phyloP scores from a whole-genome alignment of 768 basidiomycete genomes.

The Pleurotus pulmonarius region DNA sequence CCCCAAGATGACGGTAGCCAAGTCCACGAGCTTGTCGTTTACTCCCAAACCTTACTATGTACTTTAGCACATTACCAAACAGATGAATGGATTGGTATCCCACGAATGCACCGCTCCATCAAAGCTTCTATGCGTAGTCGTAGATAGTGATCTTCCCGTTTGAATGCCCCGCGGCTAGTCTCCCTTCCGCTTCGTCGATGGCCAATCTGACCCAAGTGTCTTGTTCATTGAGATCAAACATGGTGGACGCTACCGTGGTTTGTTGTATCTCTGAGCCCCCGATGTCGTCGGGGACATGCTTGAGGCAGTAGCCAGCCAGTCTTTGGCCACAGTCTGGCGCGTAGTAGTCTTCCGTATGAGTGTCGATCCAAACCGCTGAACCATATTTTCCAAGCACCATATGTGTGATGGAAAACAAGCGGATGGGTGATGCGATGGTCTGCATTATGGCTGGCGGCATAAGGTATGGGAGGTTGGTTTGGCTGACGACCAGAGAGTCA shows the following conservation, averaged over 20 bases:
- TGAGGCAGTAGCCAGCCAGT: constrained; percentile 41
- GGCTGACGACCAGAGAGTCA: constrained; percentile 16
- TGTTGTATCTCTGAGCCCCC: constrained; percentile 13
- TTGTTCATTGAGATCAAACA: constrained; percentile 41
- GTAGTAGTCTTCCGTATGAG: constrained; percentile 49
- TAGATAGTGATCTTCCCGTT: constrained; percentile 48
- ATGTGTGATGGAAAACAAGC: constrained; percentile 51
- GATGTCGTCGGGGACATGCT: constrained; percentile 12
- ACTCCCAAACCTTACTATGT: no score
- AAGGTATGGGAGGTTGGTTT: constrained; percentile 43
- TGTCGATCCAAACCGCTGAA: constrained; percentile 66
- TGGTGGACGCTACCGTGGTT: constrained; percentile 31
- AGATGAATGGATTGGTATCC: neutral
- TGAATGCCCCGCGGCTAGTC: constrained; percentile 37
- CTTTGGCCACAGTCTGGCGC: constrained; percentile 53
- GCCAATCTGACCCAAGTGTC: constrained; percentile 49
- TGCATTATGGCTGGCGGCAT: constrained; percentile 29
- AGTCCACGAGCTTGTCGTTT: no score
- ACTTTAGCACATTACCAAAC: no score
- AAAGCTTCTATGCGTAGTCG: constrained; percentile 37
- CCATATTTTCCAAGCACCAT: constrained; percentile 55
- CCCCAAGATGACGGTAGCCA: no score
- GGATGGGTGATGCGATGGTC: constrained; percentile 51
- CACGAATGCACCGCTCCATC: neutral
- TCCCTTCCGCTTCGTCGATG: constrained; percentile 45